Evolutionary conservation across 116 monocot species (phyloP), one percentile per base, ranked within the genome.

Genomic region (Phalaenopsis hybrid): DNA sequence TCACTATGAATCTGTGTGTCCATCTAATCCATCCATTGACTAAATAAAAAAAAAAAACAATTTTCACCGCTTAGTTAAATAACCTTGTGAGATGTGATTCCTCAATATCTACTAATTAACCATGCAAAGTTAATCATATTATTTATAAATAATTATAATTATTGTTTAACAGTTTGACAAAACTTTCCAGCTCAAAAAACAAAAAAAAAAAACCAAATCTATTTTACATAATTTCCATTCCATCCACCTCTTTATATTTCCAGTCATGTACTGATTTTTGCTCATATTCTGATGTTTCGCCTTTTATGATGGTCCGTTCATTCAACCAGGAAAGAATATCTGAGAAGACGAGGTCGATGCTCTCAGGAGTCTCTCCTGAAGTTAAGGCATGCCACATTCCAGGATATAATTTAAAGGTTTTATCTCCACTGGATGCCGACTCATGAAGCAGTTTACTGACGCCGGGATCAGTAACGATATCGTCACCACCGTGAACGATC

Each of bases 371-470:
- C 79, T 92, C 92, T 20, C 83, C 92, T 8, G 86, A 91, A 3
- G 86, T 94, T 11, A 94, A 79, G 1, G 90, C 94, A 70, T 94
- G 94, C 92, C 91, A 94, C 91, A 94, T 92, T 43, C 89, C 90
- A 0, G 90, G 90, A 55, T 94, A 94, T 0, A 94, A 75, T 86
- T 94, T 94, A 74, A 89, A 87, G 8, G 85, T 84, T 82, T 89
- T 92, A 78, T 94, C 92, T 2, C 76, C 55, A 82, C 90, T 92
- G 1, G 82, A 74, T 9, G 94, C 87, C 16, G 83, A 21, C 20
- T 92, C 89, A 70, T 90, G 86, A 12, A 94, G 58, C 16, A 81
- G 57, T 55, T 80, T 57, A 84, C 94, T 94, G 10, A 88, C 86
- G 0, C 83, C 86, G 3, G 92, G 89, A 69, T 94, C 92, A 1